Evolutionary conservation across 345 rosid species (phyloP), one percentile per base, ranked within the genome.

Genomic region (Draba incana): DNA sequence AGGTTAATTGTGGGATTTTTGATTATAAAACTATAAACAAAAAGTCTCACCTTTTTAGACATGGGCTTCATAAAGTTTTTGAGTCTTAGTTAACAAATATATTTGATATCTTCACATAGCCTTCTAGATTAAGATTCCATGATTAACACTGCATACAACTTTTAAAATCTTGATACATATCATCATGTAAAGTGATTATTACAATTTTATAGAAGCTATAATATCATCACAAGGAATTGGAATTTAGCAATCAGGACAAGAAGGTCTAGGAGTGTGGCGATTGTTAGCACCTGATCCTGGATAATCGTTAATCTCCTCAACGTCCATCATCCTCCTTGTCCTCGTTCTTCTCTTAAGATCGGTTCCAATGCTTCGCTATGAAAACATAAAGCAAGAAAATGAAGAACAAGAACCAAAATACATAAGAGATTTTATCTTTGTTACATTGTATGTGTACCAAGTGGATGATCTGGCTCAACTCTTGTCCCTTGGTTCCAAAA

Each of bases 231-330:
- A 68, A 62, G 64, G 62, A 54, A 38, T 0, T 52, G 44, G 23
- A 45, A 30, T 0, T 77, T 80, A 84, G 66, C 84, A 79, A 31
- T 78, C 83, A 15, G 30, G 43, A 57, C 86, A 83, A 48, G 72
- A 61, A 25, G 83, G 73, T 71, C 60, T 64, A 43, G 95, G 95
- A 35, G 89, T 87, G 81, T 89, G 96, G 56, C 92, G 92, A 54
- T 86, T 74, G 57, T 89, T 89, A 49, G 96, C 90, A 20, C 90
- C 96, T 5, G 89, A 79, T 27, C 96, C 92, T 3, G 88, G 92
- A 72, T 87, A 87, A 69, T 89, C 96, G 15, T 84, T 81, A 31
- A 84, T 59, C 76, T 85, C 85, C 47, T 77, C 61, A 23, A 7
- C 64, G 11, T 52, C 43, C 77, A 74, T 66, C 77, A 72, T 55